phyloP scores from a whole-genome alignment of 1,284 basidiomycete genomes.

The Leccinum pachyderme region DNA sequence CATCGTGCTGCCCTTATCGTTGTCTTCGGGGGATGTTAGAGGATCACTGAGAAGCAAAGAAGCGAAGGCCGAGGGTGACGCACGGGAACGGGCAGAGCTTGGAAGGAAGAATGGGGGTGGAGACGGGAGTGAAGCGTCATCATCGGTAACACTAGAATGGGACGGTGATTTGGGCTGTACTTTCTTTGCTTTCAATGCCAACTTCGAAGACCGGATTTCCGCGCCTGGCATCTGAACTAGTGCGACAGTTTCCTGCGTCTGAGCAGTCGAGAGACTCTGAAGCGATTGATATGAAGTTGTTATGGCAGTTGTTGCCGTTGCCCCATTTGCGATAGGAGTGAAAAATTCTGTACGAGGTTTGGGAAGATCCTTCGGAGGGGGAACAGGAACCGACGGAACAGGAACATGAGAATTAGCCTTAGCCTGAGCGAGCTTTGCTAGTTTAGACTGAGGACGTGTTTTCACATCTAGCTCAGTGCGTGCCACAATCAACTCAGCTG shows the following conservation, averaged over 20 bases:
- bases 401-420: conserved; percentile 43
- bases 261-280: conserved; percentile 43
- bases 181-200: conserved; percentile 66
- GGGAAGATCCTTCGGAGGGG: conserved; percentile 36
- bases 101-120: conserved; percentile 58
- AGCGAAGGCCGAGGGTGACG: conserved; percentile 74
- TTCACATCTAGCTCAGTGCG: conserved; percentile 22
- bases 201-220: conserved; percentile 53
- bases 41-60: conserved; percentile 62
- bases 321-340: conserved; percentile 70
- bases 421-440: conserved; percentile 65
- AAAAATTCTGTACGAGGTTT: conserved; percentile 61
- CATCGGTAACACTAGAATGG: conserved; percentile 37
- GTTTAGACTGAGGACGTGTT: conserved; percentile 57
- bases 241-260: conserved; percentile 18
- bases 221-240: conserved; percentile 31
- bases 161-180: conserved; percentile 42
- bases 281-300: conserved; percentile 72
- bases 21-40: conserved; percentile 41
- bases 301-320: conserved; percentile 75
- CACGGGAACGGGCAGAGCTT: conserved; percentile 52
- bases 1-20: conserved; percentile 26
- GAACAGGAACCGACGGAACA: conserved; percentile 36
- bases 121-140: conserved; percentile 33
- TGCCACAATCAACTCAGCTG: conserved; percentile 9